These are phyloP conservation scores for Parmales sp. DNA, from an alignment of 108 stramenopile species.

Conservation along the genomic window DNA sequence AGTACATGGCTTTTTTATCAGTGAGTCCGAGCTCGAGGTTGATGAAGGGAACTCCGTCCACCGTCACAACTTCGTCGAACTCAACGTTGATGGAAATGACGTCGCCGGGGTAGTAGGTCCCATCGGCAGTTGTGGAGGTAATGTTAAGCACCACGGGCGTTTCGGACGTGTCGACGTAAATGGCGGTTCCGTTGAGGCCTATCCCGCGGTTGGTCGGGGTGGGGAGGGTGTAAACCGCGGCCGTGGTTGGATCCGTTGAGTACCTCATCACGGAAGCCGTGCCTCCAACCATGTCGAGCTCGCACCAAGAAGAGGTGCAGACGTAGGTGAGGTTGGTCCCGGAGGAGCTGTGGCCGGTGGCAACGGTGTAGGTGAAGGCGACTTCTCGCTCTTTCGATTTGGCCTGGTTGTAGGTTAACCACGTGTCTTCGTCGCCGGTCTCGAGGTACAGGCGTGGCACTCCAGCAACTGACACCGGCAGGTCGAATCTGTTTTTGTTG, in stretches of 20 bases:
- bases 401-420: neutral
- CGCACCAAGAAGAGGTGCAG: neutral
- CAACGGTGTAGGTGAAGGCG: slow-evolving; percentile 3
- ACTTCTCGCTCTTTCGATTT: neutral
- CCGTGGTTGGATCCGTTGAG: neutral
- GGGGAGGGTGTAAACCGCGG: neutral
- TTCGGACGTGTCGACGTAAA: neutral
- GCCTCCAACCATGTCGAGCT: neutral
- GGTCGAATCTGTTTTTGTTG: no score
- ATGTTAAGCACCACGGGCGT: neutral
- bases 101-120: slow-evolving; percentile 33
- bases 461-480: neutral
- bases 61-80: slow-evolving; percentile 34
- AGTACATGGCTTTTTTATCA: slow-evolving; percentile 23
- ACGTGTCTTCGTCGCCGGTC: neutral
- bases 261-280: neutral
- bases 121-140: neutral
- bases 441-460: neutral
- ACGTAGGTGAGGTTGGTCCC: neutral
- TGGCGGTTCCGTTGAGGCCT: neutral
- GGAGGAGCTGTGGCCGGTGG: neutral
- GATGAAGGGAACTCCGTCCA: slow-evolving; percentile 34
- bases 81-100: slow-evolving; percentile 31
- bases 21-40: slow-evolving; percentile 32
- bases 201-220: neutral